Percentiles rank a stretch among this genome's conserved stretches.
phyloP scores from a whole-genome alignment of 2,329 filamentous ascomycete genomes.

The Verticillium longisporum region DNA sequence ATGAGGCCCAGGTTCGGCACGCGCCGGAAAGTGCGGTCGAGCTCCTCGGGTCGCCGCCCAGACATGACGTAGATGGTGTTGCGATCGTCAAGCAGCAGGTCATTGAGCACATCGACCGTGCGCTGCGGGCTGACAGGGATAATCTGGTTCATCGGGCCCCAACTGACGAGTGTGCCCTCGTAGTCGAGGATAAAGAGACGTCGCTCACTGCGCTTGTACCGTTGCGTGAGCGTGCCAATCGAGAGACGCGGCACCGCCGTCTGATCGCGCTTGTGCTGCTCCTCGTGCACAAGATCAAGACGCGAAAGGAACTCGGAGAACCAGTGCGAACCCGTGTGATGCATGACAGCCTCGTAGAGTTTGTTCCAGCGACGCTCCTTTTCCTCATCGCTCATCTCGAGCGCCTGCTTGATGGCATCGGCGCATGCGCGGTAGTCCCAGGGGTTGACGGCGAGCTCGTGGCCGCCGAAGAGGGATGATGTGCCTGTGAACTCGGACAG shows the following conservation, averaged over 20 bases:
- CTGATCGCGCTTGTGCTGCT: slow-evolving; percentile 79
- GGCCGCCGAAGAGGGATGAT: slow-evolving; percentile 72
- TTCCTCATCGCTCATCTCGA: slow-evolving; percentile 73
- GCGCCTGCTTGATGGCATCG: slow-evolving; percentile 73
- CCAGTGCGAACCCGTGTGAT: slow-evolving; percentile 83
- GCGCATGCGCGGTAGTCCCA: slow-evolving; percentile 92
- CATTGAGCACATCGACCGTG: slow-evolving; percentile 74
- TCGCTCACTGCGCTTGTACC: slow-evolving; percentile 59
- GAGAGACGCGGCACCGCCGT: slow-evolving; percentile 82
- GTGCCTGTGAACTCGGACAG: slow-evolving; percentile 94
- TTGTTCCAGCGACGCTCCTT: slow-evolving; percentile 68
- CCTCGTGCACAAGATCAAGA: slow-evolving; percentile 70
- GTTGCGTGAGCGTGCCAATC: slow-evolving; percentile 52
- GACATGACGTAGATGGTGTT: slow-evolving; percentile 96
- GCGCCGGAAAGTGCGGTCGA: slow-evolving; percentile 77
- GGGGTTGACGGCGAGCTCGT: slow-evolving; percentile 82
- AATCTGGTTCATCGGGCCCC: slow-evolving; percentile 77
- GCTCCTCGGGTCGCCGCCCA: slow-evolving; percentile 76
- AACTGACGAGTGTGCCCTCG: slow-evolving; percentile 84
- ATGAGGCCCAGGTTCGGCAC: slow-evolving; percentile 83
- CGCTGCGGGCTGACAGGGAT: slow-evolving; percentile 79
- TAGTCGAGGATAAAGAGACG: slow-evolving; percentile 89
- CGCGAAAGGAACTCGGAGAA: slow-evolving; percentile 66
- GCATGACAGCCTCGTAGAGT: slow-evolving; percentile 65
- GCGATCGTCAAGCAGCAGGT: slow-evolving; percentile 69